phyloP scores from a whole-genome alignment of 257 asterid genomes.

The Capsicum rhomboideum region DNA sequence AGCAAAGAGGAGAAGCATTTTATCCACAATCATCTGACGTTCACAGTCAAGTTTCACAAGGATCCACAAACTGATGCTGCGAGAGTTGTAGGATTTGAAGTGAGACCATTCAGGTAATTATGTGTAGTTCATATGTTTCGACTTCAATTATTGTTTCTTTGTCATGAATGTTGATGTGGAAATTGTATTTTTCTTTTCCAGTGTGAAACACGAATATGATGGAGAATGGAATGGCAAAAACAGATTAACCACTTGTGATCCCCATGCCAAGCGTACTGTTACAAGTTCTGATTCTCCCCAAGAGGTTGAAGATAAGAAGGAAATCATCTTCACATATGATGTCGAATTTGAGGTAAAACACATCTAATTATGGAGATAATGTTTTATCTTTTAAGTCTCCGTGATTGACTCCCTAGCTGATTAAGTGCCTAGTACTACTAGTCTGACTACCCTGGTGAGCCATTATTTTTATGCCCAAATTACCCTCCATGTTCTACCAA shows the following conservation, averaged over 20 bases:
- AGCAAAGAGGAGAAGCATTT: conserved; percentile 56
- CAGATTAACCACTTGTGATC: conserved; percentile 69
- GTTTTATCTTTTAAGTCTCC: neutral
- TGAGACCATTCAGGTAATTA: conserved; percentile 62
- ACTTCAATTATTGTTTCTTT: neutral
- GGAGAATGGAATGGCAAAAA: conserved; percentile 55
- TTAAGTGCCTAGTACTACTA: neutral
- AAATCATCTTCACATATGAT: conserved; percentile 78
- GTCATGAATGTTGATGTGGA: neutral
- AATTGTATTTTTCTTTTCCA: conserved; percentile 18
- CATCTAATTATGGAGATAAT: neutral
- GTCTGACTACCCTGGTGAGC: neutral
- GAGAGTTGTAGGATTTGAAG: conserved; percentile 87
- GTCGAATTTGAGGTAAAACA: conserved; percentile 69
- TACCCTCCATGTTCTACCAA: neutral
- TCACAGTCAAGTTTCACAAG: conserved; percentile 72
- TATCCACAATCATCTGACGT: conserved; percentile 67
- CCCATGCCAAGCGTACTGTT: conserved; percentile 69
- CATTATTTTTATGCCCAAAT: neutral
- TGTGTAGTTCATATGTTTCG: neutral
- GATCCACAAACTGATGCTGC: conserved; percentile 66
- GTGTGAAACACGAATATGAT: conserved; percentile 80
- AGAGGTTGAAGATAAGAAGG: conserved; percentile 72
- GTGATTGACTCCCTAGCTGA: neutral
- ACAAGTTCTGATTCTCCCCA: conserved; percentile 67